A percentile compares a stretch with the other conserved stretches of the same genome.
Conservation (phyloP, 2,329 filamentous ascomycete species). For the Ophiostoma fasciatum region DNA sequence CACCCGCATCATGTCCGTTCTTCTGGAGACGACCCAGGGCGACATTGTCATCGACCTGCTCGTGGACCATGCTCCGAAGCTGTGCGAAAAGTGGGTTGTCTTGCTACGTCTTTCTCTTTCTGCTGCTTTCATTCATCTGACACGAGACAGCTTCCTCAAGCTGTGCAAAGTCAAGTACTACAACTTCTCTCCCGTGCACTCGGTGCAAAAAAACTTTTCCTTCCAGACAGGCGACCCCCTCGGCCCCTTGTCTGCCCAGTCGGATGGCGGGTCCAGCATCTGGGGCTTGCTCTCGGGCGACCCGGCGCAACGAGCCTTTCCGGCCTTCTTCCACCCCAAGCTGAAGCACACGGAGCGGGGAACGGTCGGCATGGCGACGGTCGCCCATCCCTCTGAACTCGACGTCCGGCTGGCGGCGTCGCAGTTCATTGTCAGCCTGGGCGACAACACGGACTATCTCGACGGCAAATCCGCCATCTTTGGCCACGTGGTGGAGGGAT, state of each 20-base stretch:
- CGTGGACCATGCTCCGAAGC: constrained; percentile 74
- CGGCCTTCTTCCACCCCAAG: constrained; percentile 72
- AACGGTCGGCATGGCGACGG: constrained; percentile 96
- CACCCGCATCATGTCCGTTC: constrained; percentile 93
- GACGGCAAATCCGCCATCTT: constrained; percentile 94
- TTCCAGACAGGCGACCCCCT: constrained; percentile 94
- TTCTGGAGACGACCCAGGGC: constrained; percentile 82
- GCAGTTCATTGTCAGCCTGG: constrained; percentile 87
- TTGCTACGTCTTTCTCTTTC: no score
- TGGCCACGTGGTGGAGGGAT: constrained; percentile 88
- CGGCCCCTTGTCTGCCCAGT: constrained; percentile 67
- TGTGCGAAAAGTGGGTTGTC: constrained; percentile 81
- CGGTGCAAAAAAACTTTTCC: constrained; percentile 86
- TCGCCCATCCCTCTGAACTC: constrained; percentile 56
- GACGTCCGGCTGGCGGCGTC: constrained; percentile 74
- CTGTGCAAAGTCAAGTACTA: constrained; percentile 99
- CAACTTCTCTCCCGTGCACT: constrained; percentile 89
- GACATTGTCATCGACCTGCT: constrained; percentile 92
- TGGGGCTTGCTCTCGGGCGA: constrained; percentile 66
- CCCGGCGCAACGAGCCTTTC: constrained; percentile 59
- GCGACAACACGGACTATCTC: constrained; percentile 76
- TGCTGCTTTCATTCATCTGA: background rate
- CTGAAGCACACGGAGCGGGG: constrained; percentile 79
- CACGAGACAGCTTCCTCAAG: constrained; percentile 68
- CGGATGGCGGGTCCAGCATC: constrained; percentile 85